Base-by-base conservation (phyloP, 495 filamentous ascomycete species). In the Penicillium nucicola region DNA sequence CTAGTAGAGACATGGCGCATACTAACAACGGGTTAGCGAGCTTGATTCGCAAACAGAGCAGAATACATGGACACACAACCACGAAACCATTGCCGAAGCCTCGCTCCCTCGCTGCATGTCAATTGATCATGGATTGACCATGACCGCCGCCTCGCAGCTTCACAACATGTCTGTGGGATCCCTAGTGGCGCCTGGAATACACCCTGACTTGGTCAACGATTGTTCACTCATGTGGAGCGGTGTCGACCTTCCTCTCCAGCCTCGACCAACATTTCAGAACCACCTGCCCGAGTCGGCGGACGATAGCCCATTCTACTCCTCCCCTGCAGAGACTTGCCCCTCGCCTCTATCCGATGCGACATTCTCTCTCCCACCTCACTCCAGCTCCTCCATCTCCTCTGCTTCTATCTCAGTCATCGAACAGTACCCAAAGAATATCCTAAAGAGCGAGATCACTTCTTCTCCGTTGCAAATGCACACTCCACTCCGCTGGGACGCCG, bases 91-190 rank as follows among this genome's bases (percentile, higher is more conserved):
- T 14, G 42, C 57, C 11, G 68, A 67, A 19, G 55, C 62, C 34
- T 42, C 45, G 22, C 45, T 68, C 20, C 55, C 70, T 23, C 66
- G 60, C 40, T 64, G 59, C 40, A 42, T 67, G 45, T 48, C 68
- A 33, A 50, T 68, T 35, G 57, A 66, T 22, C 58, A 42, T 39
- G 42, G 54, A 31, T 53, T 64, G 37, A 58, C 67, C 33, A 42
- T 74, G 38, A 39, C 64, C 35, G 48, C 60, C 50, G 57, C 54
- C 42, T 55, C 68, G 39, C 60, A 65, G 41, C 45, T 63, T 4
- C 67, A 61, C 33, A 60, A 76, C 30, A 75, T 77, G 67, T 75
- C 72, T n/a, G 70, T 76, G 17, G 71, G 64, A 25, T 68, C 75
- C 7, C 50, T 77, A 15, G 70, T 78, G 32, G 72, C 66, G 15